A percentile compares a stretch with the other conserved stretches of the same genome.
phyloP scores from a whole-genome alignment of 2,329 filamentous ascomycete species.

The Fusarium bactridioides region DNA sequence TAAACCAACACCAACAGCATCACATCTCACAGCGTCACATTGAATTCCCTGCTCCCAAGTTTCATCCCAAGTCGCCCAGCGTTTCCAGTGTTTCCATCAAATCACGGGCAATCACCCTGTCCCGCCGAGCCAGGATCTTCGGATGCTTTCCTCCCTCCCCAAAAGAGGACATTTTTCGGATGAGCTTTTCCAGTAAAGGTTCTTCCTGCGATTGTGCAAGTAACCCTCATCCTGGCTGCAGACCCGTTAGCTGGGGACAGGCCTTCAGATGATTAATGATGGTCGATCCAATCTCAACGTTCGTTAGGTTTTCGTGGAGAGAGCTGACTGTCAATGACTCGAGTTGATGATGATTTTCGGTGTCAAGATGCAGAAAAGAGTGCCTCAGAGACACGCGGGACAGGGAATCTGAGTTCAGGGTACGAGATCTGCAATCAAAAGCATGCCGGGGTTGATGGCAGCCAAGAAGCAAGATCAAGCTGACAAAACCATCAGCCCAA shows the following conservation, averaged over 20 bases:
- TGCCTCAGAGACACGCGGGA: not conserved
- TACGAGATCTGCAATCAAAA: conserved; percentile 10
- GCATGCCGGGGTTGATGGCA: not conserved
- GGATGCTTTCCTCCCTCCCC: conserved; percentile 23
- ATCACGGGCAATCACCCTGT: not conserved
- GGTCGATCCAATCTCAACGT: conserved; percentile 32
- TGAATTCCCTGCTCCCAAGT: conserved; percentile 7
- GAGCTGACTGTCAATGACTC: conserved; percentile 9
- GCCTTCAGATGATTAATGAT: not conserved
- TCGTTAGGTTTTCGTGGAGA: conserved; percentile 9
- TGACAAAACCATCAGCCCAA: not conserved
- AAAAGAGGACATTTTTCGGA: conserved; percentile 11
- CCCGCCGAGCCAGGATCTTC: conserved; percentile 15
- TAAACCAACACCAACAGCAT: not conserved
- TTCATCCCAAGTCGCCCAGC: conserved; percentile 32
- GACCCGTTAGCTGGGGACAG: conserved; percentile 16
- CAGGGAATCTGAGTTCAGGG: not conserved
- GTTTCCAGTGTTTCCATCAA: conserved; percentile 22
- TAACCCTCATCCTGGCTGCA: not conserved
- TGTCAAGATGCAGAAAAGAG: not conserved
- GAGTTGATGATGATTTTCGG: conserved; percentile 2
- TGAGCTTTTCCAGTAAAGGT: conserved; percentile 25
- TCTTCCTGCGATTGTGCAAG: conserved; percentile 9
- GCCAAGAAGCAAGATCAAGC: not conserved
- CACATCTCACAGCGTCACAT: not conserved